Conservation (phyloP, 2,329 filamentous ascomycete genomes). For the Fusarium sp. region DNA sequence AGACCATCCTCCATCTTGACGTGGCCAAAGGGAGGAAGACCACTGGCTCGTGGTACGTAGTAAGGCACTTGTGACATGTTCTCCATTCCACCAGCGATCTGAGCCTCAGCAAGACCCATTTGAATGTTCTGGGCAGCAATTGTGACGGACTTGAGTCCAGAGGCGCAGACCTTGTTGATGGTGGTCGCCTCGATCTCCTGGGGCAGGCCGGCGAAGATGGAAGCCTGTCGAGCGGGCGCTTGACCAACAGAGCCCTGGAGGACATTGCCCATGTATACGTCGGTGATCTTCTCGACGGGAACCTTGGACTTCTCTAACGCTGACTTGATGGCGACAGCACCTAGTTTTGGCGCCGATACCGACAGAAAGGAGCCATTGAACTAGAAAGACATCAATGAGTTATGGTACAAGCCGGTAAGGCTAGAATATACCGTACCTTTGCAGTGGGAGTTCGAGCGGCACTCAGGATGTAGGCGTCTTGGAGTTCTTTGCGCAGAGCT, state of each 20-base stretch:
- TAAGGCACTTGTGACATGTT: conserved; percentile 96
- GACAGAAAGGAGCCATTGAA: conserved; percentile 93
- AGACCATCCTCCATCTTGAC: conserved; percentile 90
- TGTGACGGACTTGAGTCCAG: conserved; percentile 89
- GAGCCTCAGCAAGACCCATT: conserved; percentile 86
- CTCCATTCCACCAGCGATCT: conserved; percentile 96
- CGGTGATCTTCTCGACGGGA: conserved; percentile 81
- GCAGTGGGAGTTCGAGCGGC: conserved; percentile 89
- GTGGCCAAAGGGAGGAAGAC: conserved; percentile 86
- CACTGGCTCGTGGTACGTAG: conserved; percentile 84
- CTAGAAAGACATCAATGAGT: conserved; percentile 56
- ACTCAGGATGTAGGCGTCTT: conserved; percentile 93
- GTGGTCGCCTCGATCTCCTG: conserved; percentile 87
- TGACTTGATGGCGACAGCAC: conserved; percentile 89
- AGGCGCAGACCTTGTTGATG: conserved; percentile 98
- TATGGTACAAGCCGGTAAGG: background rate
- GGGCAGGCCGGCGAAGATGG: conserved; percentile 86
- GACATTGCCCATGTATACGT: conserved; percentile 98
- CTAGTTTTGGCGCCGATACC: conserved; percentile 87
- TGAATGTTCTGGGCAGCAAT: conserved; percentile 95
- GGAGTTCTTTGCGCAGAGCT: conserved; percentile 72
- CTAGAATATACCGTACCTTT: conserved; percentile 67
- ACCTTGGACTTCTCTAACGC: conserved; percentile 88
- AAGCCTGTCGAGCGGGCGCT: conserved; percentile 89
- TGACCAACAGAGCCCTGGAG: conserved; percentile 86